Conservation (phyloP, 106 monocot species). For the Apostasia ramifera region DNA sequence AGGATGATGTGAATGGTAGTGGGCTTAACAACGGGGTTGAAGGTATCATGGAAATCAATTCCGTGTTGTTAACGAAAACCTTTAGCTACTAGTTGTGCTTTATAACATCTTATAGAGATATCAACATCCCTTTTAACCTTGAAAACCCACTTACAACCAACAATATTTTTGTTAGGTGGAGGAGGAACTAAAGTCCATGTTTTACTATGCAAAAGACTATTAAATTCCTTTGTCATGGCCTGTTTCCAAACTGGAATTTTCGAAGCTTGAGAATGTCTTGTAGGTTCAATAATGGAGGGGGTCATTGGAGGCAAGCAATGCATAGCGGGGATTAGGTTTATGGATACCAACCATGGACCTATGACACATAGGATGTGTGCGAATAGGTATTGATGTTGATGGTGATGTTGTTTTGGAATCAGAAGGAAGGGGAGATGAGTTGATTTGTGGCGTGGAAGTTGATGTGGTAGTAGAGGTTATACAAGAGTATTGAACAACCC, state of each 20-base stretch:
- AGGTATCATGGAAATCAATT: not conserved
- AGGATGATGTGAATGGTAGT: constrained; percentile 7
- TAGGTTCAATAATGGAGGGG: not conserved
- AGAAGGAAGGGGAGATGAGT: too few relatives aligned
- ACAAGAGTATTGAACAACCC: too few relatives aligned
- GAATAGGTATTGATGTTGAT: too few relatives aligned
- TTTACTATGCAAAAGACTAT: not conserved
- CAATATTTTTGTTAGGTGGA: not conserved
- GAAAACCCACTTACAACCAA: not conserved
- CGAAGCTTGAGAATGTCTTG: not conserved
- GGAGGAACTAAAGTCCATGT: not conserved
- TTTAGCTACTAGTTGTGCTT: too few relatives aligned
- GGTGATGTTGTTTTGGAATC: too few relatives aligned
- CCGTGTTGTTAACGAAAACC: too few relatives aligned
- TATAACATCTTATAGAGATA: too few relatives aligned
- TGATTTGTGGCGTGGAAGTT: too few relatives aligned
- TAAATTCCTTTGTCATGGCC: not conserved
- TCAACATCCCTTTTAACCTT: too few relatives aligned
- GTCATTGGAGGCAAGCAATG: not conserved
- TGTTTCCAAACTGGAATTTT: not conserved
- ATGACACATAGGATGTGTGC: too few relatives aligned
- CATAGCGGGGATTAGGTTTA: not conserved
- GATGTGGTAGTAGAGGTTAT: too few relatives aligned
- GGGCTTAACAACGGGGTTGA: not conserved
- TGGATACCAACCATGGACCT: not conserved